phyloP scores from a whole-genome alignment of 257 asterid genomes.

The Lithospermum erythrorhizon region DNA sequence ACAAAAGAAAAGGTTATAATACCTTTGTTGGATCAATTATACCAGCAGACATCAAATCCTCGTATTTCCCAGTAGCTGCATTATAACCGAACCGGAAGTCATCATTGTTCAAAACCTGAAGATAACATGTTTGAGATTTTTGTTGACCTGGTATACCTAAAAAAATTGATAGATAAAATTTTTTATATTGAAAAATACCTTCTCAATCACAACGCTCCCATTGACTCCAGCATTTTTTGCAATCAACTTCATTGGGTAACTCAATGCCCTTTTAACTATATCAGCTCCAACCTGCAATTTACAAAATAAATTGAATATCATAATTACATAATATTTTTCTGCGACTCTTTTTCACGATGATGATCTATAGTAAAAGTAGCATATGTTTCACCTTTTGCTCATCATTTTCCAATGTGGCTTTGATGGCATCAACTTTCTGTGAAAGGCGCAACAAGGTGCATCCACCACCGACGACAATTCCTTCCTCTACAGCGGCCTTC shows the following conservation, averaged over 20 bases:
- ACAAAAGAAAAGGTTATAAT: constrained; percentile 2
- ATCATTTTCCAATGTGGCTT: constrained; percentile 41
- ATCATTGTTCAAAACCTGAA: constrained; percentile 33
- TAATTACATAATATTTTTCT: background rate
- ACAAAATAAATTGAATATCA: background rate
- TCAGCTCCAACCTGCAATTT: constrained; percentile 48
- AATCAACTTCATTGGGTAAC: constrained; percentile 49
- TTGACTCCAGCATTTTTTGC: constrained; percentile 55
- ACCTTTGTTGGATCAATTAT: constrained; percentile 53
- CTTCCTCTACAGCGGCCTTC: constrained; percentile 70
- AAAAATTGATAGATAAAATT: no score
- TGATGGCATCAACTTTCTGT: constrained; percentile 37
- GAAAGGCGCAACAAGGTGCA: constrained; percentile 55
- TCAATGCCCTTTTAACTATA: constrained; percentile 44
- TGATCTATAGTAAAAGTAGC: background rate
- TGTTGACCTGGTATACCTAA: background rate
- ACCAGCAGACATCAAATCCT: constrained; percentile 49
- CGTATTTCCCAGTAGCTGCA: constrained; percentile 45
- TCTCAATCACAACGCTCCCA: constrained; percentile 48
- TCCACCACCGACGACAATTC: constrained; percentile 72
- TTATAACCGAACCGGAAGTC: constrained; percentile 42
- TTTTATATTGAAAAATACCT: constrained; percentile 17
- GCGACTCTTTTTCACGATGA: background rate
- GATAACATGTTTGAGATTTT: background rate
- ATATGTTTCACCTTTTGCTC: constrained; percentile 22